These are phyloP conservation scores for Oligophagozyma castellii DNA, from an alignment of 1,139 yeast species.

Conservation along the genomic window DNA sequence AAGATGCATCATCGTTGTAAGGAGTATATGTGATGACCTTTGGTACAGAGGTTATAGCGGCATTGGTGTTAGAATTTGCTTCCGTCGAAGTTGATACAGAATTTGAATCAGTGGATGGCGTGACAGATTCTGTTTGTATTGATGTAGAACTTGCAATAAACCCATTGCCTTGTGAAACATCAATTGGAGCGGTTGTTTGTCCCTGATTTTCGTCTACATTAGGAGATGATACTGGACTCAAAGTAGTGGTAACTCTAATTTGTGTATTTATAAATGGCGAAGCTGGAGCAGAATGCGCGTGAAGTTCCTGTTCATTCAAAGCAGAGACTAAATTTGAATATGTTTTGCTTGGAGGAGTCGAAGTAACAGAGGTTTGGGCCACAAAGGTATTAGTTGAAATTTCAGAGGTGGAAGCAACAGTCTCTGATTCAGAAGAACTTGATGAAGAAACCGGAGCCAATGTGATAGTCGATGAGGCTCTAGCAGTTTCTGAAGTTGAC, in stretches of 20 bases:
- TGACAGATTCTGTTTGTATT: conserved; percentile 1
- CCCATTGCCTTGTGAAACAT: not conserved
- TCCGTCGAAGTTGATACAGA: conserved; percentile 4
- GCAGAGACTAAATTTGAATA: not conserved
- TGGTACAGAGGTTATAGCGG: conserved; percentile 30
- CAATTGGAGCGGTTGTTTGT: not conserved
- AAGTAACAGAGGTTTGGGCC: no score
- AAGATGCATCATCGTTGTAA: conserved; percentile 49
- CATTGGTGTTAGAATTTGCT: conserved; percentile 9
- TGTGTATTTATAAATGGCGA: not conserved
- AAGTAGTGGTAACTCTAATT: not conserved
- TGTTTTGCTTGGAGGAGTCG: not conserved
- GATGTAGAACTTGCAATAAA: not conserved
- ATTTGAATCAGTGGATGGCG: conserved; percentile 5
- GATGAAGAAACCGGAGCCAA: not conserved
- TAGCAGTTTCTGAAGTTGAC: not conserved
- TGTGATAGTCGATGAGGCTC: not conserved
- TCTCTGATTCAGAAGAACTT: not conserved
- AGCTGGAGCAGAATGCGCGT: not conserved
- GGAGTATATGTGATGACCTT: conserved; percentile 66
- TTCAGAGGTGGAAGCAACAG: no score
- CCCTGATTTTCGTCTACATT: not conserved
- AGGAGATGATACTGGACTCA: not conserved
- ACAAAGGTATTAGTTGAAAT: no score
- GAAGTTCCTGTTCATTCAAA: not conserved